Conservation (phyloP, 208 protist genomes). For the Trypanosoma cruzi region DNA sequence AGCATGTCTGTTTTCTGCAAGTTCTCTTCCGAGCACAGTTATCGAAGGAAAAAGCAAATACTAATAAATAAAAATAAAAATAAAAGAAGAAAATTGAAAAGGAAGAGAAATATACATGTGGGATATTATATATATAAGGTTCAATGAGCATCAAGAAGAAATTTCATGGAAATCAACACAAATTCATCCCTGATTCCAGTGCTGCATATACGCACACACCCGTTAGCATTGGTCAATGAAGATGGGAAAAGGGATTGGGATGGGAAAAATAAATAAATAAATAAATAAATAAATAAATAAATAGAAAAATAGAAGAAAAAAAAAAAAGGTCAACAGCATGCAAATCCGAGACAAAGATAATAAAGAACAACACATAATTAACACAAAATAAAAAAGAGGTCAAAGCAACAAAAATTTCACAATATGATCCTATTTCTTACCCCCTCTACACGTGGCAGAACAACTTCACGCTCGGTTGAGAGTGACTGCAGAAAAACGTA, state of each 20-base stretch:
- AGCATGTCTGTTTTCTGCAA: slow-evolving; percentile 40
- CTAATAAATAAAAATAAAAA: background rate
- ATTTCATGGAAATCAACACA: no score
- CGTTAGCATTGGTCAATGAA: no score
- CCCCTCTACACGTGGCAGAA: slow-evolving; percentile 21
- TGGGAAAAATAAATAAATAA: slow-evolving; percentile 13
- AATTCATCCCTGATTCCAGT: no score
- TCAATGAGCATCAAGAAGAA: no score
- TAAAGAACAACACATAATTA: slow-evolving; percentile 13
- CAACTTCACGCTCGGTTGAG: slow-evolving; percentile 19
- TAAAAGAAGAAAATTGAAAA: background rate
- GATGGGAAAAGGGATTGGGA: no score
- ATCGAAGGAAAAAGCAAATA: background rate
- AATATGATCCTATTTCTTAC: slow-evolving; percentile 9
- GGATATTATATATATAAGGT: background rate
- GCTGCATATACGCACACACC: no score
- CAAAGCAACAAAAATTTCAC: background rate
- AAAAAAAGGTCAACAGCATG: no score
- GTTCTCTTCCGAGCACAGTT: background rate
- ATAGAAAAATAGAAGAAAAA: slow-evolving; percentile 1
- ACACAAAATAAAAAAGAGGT: background rate
- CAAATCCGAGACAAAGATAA: no score
- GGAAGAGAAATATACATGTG: slow-evolving; percentile 5
- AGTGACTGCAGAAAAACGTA: slow-evolving; percentile 23
- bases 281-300: slow-evolving; percentile 14